These are phyloP conservation scores for Anaeromyces robustus DNA, from an alignment of 192 early-diverging fungal species.

Conservation along the genomic window DNA sequence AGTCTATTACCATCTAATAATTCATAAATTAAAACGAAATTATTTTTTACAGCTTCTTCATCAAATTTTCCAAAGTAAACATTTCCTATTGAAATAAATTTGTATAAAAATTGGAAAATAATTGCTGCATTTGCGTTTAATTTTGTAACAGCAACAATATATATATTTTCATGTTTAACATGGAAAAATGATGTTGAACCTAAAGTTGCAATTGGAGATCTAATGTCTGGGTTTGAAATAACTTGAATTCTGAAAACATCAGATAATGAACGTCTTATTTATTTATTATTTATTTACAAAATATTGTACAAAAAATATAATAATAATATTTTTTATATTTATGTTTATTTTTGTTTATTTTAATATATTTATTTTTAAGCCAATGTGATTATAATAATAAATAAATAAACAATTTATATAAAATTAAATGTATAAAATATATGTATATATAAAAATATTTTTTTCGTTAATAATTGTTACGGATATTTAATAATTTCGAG, in stretches of 20 bases:
- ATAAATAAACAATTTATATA: too few relatives aligned
- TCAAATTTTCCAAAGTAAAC: slow-evolving; percentile 71
- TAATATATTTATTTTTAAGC: too few relatives aligned
- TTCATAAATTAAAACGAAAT: slow-evolving; percentile 80
- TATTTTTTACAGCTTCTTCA: slow-evolving; percentile 68
- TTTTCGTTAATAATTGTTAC: too few relatives aligned
- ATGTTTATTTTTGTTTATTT: too few relatives aligned
- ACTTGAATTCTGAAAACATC: slow-evolving; percentile 97
- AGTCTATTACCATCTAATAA: slow-evolving; percentile 44
- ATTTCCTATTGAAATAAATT: slow-evolving; percentile 50
- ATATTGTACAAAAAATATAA: too few relatives aligned
- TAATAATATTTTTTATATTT: too few relatives aligned
- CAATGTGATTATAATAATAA: too few relatives aligned
- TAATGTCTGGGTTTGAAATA: slow-evolving; percentile 72
- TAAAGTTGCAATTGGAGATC: slow-evolving; percentile 72
- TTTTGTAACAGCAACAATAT: slow-evolving; percentile 65
- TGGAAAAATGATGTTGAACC: slow-evolving; percentile 91
- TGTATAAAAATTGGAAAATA: slow-evolving; percentile 67
- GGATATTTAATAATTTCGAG: too few relatives aligned
- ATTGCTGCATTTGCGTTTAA: slow-evolving; percentile 66
- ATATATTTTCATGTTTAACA: slow-evolving; percentile 91
- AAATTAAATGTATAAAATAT: too few relatives aligned
- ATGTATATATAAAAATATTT: too few relatives aligned
- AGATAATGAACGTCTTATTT: slow-evolving; percentile 66
- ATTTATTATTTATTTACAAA: not conserved